Evolutionary conservation across 352 stramenopile species (phyloP), one percentile per base, ranked within the genome.

Genomic region (Paralagenidium karlingii): DNA sequence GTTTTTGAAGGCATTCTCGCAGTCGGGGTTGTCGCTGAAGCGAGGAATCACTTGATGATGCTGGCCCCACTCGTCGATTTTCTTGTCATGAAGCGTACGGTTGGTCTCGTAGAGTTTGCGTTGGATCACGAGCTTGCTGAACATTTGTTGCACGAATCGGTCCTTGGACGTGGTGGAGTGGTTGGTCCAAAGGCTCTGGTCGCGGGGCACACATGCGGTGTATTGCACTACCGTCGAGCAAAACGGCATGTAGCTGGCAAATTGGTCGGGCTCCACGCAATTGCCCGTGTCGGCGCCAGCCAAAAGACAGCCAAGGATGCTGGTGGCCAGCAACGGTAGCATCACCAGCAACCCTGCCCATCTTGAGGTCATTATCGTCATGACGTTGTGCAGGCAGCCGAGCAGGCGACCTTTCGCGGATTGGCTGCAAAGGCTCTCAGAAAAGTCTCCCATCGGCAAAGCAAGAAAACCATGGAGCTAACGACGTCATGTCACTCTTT

Each of bases 1-100:
- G 43, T 89, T 89, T 27, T 58, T 57, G 50, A 90, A 96, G n/a
- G 85, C 79, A 40, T 93, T 82, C 52, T 89, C 60, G 32, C 85
- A 96, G 48, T 94, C 85, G 8, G 68, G 49, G 41, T 94, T 93
- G 34, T 91, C 70, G 19, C 67, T 60, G 47, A 93, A 95, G 16
- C 77, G 73, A 45, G 79, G 64, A 39, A 68, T 63, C 26, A 84
- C 78, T 34, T 73, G 60, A 15, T 68, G 53, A 9, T 50, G 22
- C 16, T 7, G 7, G 20, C 70, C 68, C 64, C 74, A 83, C 60
- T 93, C 79, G 47, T 93, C 77, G 38, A 55, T 68, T 43, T 65
- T 53, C 25, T 56, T 40, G 36, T 84, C 49, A 5, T 65, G 47
- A 29, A 87, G 53, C n/a, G 53, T 76, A 21, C 34, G 40, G 50